Base-by-base conservation (phyloP, 306 rosid genomes). In the Inga oerstediana region DNA sequence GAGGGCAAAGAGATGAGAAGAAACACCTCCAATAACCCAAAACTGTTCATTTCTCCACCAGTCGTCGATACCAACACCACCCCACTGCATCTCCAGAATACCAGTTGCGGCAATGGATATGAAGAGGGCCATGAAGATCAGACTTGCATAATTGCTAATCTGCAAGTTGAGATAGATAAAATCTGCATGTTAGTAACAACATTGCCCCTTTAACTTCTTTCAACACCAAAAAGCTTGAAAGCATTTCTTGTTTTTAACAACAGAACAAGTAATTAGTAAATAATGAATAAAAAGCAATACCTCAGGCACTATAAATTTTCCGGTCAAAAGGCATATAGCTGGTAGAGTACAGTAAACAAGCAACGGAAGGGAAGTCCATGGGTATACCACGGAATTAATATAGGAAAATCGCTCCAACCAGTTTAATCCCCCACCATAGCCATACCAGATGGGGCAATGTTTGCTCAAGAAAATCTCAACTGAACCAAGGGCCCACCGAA, bases 41-140 rank as follows among this genome's bases (percentile, higher is more conserved):
- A 96, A 94, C 84, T 96, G 99, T 85, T 96, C 99, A 46, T 96
- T 96, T 79, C 98, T 92, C 99, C 98, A 96, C 99, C 98, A 96
- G 79, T 96, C 98, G 16, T 96, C 98, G 8, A 96, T 94, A 46
- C 90, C 87, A 3, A 96, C 97, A 45, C 95, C 94, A 6, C 99
- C 99, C 99, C 98, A 96, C 59, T 90, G 98, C 98, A 96, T 96
- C 93, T 96, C 98, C 3, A 93, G 95, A 81, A 96, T 89, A 77
- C 99, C 87, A 4, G 98, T 96, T n/a, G 94, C 97, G 11, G 97
- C 98, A 12, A 96, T 96, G 34, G 97, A 96, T 74, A 94, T 81
- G 91, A 96, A 96, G 88, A 96, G 97, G 48, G 89, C 95, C 85
- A 96, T 96, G 87, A 96, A 96, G 73, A 96, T 81, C 34, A 96